Evolutionary conservation across 1,139 yeast genomes (phyloP), one percentile per base, ranked within the genome.

Genomic region (Pneumocystis sp.): DNA sequence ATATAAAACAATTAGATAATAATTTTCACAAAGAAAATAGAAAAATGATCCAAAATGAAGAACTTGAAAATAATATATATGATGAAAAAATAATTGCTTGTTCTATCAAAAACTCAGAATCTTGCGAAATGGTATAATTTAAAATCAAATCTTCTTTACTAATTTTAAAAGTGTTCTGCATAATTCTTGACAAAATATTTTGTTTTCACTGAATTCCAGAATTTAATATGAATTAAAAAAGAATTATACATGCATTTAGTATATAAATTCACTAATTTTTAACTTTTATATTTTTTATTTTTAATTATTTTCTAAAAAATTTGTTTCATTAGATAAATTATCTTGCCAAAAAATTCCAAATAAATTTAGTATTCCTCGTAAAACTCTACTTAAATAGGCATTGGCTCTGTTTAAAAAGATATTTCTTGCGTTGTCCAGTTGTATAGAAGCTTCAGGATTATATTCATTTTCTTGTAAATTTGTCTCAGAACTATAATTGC

Each of bases 31-130:
- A 64, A 25, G 69, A 35, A 59, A 68, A 69, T 34, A 68, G 68
- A 8, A 69, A 70, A 34, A 72, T 66, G 31, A 69, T 70, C 61
- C 68, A 67, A 44, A 69, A 65, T 29, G 73, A 69, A 29, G 73
- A 71, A 59, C 78, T 76, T 57, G 79, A 76, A 65, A 72, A 72
- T 68, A 96, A 93, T 74, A 93, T 93, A 73, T 93, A 81, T 82
- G 89, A 93, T 76, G 87, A 96, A 44, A 86, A 90, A 78, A 97
- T 87, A 61, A 84, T 93, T 78, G 96, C 97, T 60, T 93, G 98
- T 81, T 96, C 97, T 66, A 90, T 93, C 76, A 85, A 87, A 76
- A 93, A 93, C 79, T 97, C 97, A 67, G 97, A 89, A 78, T 84
- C 97, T 63, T 93, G 98, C 79, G 93, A 93, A 75, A 93, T 93